Percentiles rank a stretch among this genome's conserved stretches.
Evolutionary conservation across 805 yeast genomes (phyloP).

Genomic region (Wickerhamomyces tratensis): DNA sequence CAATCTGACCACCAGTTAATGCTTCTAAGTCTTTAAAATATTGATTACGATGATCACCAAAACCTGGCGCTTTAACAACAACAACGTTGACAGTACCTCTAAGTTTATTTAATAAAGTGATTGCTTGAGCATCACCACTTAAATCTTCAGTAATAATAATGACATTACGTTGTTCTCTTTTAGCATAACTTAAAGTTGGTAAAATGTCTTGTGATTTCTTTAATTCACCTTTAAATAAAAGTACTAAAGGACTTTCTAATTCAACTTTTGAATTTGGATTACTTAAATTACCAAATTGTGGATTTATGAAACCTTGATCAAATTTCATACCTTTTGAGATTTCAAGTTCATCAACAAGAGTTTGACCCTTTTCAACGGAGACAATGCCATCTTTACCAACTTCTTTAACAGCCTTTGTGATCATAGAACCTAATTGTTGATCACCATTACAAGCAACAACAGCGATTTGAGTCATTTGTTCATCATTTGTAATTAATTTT

Average conservation of each 20-base stretch:
- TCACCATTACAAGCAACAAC: slow-evolving; percentile 98
- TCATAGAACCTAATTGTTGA: slow-evolving; percentile 80
- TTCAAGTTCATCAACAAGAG: slow-evolving; percentile 93
- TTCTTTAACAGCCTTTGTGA: slow-evolving; percentile 98
- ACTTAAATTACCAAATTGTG: slow-evolving; percentile 92
- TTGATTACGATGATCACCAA: slow-evolving; percentile 98
- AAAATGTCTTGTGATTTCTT: slow-evolving; percentile 82
- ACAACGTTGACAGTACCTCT: slow-evolving; percentile 98
- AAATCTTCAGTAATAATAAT: slow-evolving; percentile 93
- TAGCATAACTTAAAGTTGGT: slow-evolving; percentile 90
- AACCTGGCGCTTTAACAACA: slow-evolving; percentile 98
- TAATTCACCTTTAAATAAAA: slow-evolving; percentile 88
- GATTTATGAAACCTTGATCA: slow-evolving; percentile 97
- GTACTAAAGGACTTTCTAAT: slow-evolving; percentile 86
- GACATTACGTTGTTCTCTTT: slow-evolving; percentile 90
- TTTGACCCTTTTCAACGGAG: slow-evolving; percentile 96
- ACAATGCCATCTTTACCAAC: slow-evolving; percentile 99
- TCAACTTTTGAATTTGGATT: slow-evolving; percentile 91
- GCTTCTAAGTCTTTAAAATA: slow-evolving; percentile 94
- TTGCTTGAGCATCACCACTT: slow-evolving; percentile 98
- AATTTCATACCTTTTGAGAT: slow-evolving; percentile 99
- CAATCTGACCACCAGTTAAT: slow-evolving; percentile 83
- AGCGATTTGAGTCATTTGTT: slow-evolving; percentile 97
- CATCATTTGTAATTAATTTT: slow-evolving; percentile 93
- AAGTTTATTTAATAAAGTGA: slow-evolving; percentile 94